phyloP scores from a whole-genome alignment of 257 asterid species.

The Plantago ovata region DNA sequence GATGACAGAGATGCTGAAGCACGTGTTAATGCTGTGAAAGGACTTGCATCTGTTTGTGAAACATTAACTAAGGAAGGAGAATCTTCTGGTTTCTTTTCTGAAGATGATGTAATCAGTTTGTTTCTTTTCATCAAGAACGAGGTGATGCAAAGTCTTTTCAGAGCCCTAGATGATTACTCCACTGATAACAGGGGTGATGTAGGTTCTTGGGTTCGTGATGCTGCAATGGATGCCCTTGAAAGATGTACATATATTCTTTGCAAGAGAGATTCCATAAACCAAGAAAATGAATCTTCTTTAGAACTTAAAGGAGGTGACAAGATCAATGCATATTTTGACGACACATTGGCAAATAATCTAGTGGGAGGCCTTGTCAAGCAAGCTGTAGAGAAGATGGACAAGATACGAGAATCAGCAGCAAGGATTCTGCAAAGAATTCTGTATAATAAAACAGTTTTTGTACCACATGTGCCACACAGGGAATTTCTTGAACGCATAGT shows the following conservation, averaged over 20 bases:
- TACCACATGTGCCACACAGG: conserved; percentile 66
- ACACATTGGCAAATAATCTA: conserved; percentile 51
- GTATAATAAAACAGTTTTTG: conserved; percentile 44
- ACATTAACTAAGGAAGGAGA: conserved; percentile 49
- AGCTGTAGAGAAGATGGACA: conserved; percentile 97
- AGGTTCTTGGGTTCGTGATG: conserved; percentile 99
- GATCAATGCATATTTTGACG: conserved; percentile 43
- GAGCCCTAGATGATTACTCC: conserved; percentile 91
- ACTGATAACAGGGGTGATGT: conserved; percentile 96
- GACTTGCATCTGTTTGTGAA: conserved; percentile 74
- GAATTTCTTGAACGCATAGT: conserved; percentile 58
- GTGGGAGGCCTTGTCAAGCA: conserved; percentile 75
- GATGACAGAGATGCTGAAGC: conserved; percentile 94
- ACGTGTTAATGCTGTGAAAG: conserved; percentile 87
- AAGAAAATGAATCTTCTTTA: conserved; percentile 24
- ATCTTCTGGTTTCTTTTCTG: conserved; percentile 36
- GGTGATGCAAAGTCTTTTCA: conserved; percentile 75
- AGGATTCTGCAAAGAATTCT: conserved; percentile 68
- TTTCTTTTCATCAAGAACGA: conserved; percentile 54
- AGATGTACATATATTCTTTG: conserved; percentile 83
- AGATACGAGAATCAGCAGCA: conserved; percentile 80
- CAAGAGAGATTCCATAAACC: conserved; percentile 38
- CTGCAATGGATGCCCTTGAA: conserved; percentile 92
- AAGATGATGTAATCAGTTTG: conserved; percentile 48
- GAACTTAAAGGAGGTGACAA: conserved; percentile 31